A percentile compares a stretch with the other conserved stretches of the same genome.
Conservation (phyloP, 1,139 yeast species). For the Scheffersomyces parashehatae region DNA sequence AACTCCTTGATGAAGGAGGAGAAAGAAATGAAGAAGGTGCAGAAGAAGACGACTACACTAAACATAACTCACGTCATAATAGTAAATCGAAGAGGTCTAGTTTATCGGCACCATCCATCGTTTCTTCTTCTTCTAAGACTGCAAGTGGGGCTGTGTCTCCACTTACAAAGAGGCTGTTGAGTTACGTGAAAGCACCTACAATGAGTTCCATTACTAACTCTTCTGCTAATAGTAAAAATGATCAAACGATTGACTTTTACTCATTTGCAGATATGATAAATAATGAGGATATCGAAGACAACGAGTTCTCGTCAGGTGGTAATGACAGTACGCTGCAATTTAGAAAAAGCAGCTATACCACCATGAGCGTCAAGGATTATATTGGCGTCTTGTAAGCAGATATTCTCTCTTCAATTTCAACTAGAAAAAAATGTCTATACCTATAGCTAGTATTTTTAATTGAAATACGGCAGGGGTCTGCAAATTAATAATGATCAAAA, state of each 20-base stretch:
- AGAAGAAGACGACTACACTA: neutral
- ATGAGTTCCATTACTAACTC: neutral
- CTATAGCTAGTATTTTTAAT: too few relatives aligned
- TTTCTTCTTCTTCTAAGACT: neutral
- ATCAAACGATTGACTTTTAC: constrained; percentile 28
- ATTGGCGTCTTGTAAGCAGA: constrained; percentile 10
- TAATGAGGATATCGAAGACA: constrained; percentile 13
- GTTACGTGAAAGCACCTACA: neutral
- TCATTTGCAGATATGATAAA: constrained; percentile 35
- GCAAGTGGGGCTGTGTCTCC: neutral
- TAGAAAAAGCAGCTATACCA: constrained; percentile 16
- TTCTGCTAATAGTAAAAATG: constrained; percentile 1
- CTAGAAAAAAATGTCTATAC: too few relatives aligned
- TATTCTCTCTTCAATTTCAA: too few relatives aligned
- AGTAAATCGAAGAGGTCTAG: neutral
- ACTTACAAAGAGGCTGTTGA: neutral
- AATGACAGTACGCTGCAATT: constrained; percentile 6
- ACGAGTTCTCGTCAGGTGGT: constrained; percentile 3
- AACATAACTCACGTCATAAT: neutral
- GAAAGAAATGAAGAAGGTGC: neutral
- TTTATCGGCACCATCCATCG: neutral
- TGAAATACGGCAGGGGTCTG: too few relatives aligned
- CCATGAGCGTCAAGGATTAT: constrained; percentile 23
- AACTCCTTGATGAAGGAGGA: neutral
- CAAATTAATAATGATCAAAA: too few relatives aligned